Evolutionary conservation across 345 rosid genomes (phyloP).

Genomic region (Salix brachista): DNA sequence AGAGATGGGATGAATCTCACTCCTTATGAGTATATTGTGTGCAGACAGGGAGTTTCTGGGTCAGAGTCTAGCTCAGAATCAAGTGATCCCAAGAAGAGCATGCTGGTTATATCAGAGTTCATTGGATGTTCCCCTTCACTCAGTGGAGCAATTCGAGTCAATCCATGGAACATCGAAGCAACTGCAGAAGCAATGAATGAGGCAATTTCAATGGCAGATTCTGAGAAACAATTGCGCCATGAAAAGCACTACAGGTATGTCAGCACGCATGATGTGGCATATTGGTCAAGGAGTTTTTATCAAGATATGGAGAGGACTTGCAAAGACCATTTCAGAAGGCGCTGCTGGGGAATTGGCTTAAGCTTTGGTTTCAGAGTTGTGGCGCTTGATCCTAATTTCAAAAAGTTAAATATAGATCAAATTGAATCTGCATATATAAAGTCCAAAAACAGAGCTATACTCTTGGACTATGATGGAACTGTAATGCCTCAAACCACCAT

Average conservation of each 20-base stretch:
- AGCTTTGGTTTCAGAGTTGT: constrained; percentile 76
- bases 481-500: constrained; percentile 65
- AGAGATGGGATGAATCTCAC: constrained; percentile 84
- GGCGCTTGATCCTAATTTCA: constrained; percentile 67
- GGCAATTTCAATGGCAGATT: constrained; percentile 55
- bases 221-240: constrained; percentile 76
- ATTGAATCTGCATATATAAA: constrained; percentile 50
- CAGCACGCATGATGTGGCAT: constrained; percentile 68
- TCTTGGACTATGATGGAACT: constrained; percentile 73
- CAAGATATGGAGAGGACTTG: constrained; percentile 73
- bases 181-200: constrained; percentile 76
- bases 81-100: constrained; percentile 54
- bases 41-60: constrained; percentile 56
- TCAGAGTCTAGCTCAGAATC: constrained; percentile 33
- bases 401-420: constrained; percentile 49
- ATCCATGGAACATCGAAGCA: constrained; percentile 70
- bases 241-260: constrained; percentile 91
- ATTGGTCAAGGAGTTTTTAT: constrained; percentile 71
- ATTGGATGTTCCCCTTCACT: constrained; percentile 86
- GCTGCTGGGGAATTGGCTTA: constrained; percentile 73
- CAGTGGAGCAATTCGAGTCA: constrained; percentile 70
- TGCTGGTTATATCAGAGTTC: constrained; percentile 73
- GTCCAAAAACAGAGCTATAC: constrained; percentile 59
- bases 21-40: constrained; percentile 67
- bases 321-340: constrained; percentile 64